A percentile compares a stretch with the other conserved stretches of the same genome.
Evolutionary conservation across 2,329 filamentous ascomycete species (phyloP).

Genomic region (Didymella exigua): DNA sequence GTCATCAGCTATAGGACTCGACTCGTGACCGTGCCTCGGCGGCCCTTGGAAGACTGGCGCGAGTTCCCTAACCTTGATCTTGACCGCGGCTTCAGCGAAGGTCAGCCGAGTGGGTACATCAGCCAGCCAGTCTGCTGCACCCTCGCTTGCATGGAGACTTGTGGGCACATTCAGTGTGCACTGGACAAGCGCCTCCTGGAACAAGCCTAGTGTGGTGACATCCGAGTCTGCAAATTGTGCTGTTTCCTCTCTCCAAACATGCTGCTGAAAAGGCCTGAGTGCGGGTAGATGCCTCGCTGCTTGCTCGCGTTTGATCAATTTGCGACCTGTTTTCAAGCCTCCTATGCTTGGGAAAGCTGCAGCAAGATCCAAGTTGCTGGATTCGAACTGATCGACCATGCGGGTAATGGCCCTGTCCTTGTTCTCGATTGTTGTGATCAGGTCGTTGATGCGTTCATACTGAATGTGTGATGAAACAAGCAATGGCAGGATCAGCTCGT

Average conservation of each 20-base stretch:
- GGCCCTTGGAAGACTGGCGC: conserved; percentile 1
- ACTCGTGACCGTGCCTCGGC: conserved; percentile 6
- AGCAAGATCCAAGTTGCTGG: conserved; percentile 60
- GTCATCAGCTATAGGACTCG: conserved; percentile 35
- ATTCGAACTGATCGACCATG: conserved; percentile 64
- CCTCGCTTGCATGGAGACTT: conserved; percentile 26
- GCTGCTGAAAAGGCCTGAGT: conserved; percentile 59
- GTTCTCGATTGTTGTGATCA: conserved; percentile 58
- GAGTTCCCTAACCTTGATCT: conserved; percentile 17
- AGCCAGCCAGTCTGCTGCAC: conserved; percentile 31
- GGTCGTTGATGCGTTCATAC: conserved; percentile 54
- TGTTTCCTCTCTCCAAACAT: conserved; percentile 50
- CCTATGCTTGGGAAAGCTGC: conserved; percentile 62
- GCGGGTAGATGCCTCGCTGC: conserved; percentile 62
- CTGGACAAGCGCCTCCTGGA: conserved; percentile 42
- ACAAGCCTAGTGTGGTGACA: conserved; percentile 39
- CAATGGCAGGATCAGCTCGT: conserved; percentile 60
- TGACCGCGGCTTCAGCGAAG: conserved; percentile 14
- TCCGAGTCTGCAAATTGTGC: conserved; percentile 29
- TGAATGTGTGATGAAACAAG: conserved; percentile 56
- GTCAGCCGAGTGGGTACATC: conserved; percentile 19
- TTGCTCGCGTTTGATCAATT: conserved; percentile 55
- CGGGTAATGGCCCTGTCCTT: conserved; percentile 66
- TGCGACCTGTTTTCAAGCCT: conserved; percentile 53
- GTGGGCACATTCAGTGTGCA: conserved; percentile 35